These are phyloP conservation scores for Irpex sp. DNA, from an alignment of 1,284 basidiomycete genomes.

Conservation along the genomic window DNA sequence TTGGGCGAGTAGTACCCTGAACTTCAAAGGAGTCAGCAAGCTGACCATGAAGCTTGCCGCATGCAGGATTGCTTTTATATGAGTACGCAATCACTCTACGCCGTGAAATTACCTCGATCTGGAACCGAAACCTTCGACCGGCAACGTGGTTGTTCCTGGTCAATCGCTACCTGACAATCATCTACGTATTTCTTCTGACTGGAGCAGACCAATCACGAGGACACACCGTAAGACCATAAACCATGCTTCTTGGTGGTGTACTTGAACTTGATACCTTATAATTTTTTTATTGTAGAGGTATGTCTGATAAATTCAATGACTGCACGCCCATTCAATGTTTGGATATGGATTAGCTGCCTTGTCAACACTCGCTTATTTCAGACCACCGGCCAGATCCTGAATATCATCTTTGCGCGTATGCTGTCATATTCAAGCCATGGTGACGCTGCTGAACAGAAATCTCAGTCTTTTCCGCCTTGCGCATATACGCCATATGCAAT, in stretches of 20 bases:
- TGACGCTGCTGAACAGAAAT: neutral
- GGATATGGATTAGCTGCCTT: neutral
- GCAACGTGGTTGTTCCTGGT: conserved; percentile 1
- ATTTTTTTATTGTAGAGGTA: neutral
- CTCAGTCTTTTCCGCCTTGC: neutral
- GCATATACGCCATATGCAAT: conserved; percentile 2
- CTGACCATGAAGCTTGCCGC: neutral
- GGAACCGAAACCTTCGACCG: neutral
- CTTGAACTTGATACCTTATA: neutral
- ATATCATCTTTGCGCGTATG: neutral
- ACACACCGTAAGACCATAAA: neutral
- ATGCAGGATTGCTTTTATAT: conserved; percentile 3
- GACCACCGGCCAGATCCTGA: neutral
- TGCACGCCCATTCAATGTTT: neutral
- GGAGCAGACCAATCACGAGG: neutral
- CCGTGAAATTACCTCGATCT: neutral
- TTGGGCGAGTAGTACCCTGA: neutral
- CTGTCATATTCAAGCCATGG: neutral
- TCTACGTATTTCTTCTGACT: neutral
- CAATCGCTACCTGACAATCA: conserved; percentile 6
- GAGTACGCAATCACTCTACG: conserved; percentile 2
- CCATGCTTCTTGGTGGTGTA: neutral
- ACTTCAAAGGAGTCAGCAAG: neutral
- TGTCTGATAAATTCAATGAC: neutral
- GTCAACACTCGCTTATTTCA: neutral